phyloP scores from a whole-genome alignment of 345 rosid species.

The Moricandia moricandioides region DNA sequence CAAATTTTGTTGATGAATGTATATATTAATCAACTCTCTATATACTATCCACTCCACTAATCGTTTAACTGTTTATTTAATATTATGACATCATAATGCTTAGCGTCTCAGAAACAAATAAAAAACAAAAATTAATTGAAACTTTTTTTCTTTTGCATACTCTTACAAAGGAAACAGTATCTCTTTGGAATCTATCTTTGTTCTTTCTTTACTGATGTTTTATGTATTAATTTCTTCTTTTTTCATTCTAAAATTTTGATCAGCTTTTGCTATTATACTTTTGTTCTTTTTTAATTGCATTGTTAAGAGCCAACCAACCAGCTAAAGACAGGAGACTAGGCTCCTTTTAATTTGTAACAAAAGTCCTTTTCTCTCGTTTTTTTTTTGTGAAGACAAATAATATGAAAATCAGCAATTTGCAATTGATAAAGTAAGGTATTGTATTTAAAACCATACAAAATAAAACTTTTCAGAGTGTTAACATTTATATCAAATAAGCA shows the following conservation, averaged over 20 bases:
- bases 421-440: neutral
- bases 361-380: conserved; percentile 28
- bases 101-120: neutral
- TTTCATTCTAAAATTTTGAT: conserved; percentile 8
- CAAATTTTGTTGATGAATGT: neutral
- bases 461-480: neutral
- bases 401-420: neutral
- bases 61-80: neutral
- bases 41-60: neutral
- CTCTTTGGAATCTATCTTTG: conserved; percentile 31
- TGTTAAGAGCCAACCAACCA: conserved; percentile 32
- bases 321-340: conserved; percentile 28
- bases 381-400: neutral
- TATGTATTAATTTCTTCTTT: neutral
- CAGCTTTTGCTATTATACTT: conserved; percentile 14
- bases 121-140: too few species aligned
- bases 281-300: conserved; percentile 21
- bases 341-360: conserved; percentile 32
- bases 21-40: neutral
- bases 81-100: neutral
- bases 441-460: neutral
- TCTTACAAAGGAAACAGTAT: conserved; percentile 28
- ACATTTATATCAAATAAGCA: neutral
- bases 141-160: neutral
- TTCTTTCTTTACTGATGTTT: conserved; percentile 21